phyloP scores from a whole-genome alignment of 23 red algal species.

The Cyanidioschyzon merolae region DNA sequence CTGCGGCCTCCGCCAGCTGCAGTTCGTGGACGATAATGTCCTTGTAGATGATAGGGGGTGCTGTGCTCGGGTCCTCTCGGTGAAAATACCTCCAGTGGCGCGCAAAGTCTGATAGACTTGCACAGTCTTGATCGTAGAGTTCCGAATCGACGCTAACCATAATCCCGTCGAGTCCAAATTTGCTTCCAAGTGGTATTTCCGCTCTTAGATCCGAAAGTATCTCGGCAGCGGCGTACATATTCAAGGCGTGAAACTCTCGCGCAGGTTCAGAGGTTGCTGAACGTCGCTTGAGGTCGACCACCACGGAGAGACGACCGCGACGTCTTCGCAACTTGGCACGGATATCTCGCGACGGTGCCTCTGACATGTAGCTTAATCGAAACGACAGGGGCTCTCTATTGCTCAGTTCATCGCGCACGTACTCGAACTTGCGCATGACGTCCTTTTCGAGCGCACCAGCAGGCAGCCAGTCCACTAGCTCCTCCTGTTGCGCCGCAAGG shows the following conservation, averaged over 20 bases:
- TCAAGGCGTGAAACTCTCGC: background rate
- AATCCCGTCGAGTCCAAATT: background rate
- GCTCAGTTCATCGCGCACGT: background rate
- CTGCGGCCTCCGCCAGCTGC: constrained; percentile 80
- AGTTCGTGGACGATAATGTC: constrained; percentile 84
- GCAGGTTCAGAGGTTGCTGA: background rate
- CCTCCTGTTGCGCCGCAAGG: background rate
- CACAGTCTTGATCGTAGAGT: background rate
- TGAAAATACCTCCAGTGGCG: background rate
- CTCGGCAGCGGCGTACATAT: background rate
- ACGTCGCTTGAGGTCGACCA: background rate
- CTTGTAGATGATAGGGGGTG: constrained; percentile 51
- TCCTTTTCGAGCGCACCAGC: background rate
- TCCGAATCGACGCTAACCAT: background rate
- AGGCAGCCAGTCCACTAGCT: background rate
- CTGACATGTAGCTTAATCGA: background rate
- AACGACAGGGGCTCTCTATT: background rate
- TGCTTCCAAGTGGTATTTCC: background rate
- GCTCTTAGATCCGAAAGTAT: background rate
- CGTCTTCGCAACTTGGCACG: background rate
- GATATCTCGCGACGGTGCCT: background rate
- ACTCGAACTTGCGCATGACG: background rate
- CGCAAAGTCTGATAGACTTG: background rate
- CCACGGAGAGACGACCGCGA: background rate
- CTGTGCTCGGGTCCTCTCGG: constrained; percentile 11